phyloP scores from a whole-genome alignment of 768 basidiomycete species.

The Kwoniella heveanensis region DNA sequence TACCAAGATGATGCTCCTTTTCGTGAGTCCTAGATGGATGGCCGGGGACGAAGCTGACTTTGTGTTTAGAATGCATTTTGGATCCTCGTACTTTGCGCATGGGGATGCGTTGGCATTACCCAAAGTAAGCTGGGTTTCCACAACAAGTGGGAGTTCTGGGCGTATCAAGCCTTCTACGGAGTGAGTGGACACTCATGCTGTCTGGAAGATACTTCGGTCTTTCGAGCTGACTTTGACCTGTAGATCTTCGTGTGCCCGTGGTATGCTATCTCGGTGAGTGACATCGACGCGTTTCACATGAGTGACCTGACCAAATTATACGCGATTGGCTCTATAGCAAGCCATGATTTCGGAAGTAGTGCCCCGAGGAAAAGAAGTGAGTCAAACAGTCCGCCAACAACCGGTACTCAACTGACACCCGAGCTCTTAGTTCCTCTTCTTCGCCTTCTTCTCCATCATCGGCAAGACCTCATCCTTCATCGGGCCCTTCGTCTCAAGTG shows the following conservation, averaged over 20 bases:
- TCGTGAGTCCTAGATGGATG: conserved; percentile 29
- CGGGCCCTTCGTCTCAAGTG: conserved; percentile 48
- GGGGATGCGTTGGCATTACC: conserved; percentile 77
- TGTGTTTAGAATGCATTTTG: conserved; percentile 55
- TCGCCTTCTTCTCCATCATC: conserved; percentile 78
- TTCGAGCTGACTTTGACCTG: background rate
- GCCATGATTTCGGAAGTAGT: conserved; percentile 65
- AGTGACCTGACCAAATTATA: conserved; percentile 38
- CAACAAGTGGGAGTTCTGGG: conserved; percentile 85
- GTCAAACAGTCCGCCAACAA: conserved; percentile 6
- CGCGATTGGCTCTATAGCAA: conserved; percentile 35
- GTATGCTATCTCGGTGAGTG: conserved; percentile 70
- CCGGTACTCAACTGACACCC: background rate
- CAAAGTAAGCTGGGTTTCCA: conserved; percentile 77
- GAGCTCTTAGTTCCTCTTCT: conserved; percentile 63
- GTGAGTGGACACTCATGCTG: conserved; percentile 3
- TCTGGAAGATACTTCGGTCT: too few species aligned
- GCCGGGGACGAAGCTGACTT: conserved; percentile 2
- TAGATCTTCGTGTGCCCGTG: conserved; percentile 74
- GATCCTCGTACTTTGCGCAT: conserved; percentile 55
- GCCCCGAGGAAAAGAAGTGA: conserved; percentile 75
- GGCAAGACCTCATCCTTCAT: conserved; percentile 51
- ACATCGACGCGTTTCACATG: too few species aligned
- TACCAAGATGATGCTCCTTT: conserved; percentile 46
- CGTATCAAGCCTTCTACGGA: conserved; percentile 37